Percentiles rank a stretch among this genome's conserved stretches.
phyloP scores from a whole-genome alignment of 768 basidiomycete species.

The Hypholoma sublateritium region DNA sequence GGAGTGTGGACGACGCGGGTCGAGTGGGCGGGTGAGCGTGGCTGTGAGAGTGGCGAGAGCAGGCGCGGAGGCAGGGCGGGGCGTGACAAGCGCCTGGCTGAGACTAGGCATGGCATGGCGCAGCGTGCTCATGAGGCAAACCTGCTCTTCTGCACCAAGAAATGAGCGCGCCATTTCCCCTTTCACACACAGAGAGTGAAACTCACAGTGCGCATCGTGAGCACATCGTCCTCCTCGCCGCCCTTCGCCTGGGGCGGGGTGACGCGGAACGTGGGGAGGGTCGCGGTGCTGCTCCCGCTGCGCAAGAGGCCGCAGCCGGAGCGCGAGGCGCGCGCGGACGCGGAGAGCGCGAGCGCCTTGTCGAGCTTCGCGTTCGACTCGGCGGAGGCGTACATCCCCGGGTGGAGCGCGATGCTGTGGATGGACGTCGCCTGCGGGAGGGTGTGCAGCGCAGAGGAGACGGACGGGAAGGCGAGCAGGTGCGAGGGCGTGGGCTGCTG shows the following conservation, averaged over 20 bases:
- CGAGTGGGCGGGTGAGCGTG: too few relatives aligned
- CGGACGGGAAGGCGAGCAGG: constrained; percentile 72
- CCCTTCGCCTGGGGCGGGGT: not conserved
- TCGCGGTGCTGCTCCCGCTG: too few relatives aligned
- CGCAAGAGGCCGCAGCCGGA: too few relatives aligned
- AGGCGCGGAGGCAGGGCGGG: not conserved
- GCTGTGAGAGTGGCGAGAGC: too few relatives aligned
- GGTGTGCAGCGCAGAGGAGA: constrained; percentile 65
- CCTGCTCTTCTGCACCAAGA: too few relatives aligned
- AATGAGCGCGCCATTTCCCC: too few relatives aligned
- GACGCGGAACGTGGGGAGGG: not conserved
- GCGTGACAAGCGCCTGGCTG: not conserved
- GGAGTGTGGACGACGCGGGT: too few relatives aligned
- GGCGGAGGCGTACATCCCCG: constrained; percentile 55
- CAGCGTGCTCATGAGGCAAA: not conserved
- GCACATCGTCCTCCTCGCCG: not conserved
- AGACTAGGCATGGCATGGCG: not conserved
- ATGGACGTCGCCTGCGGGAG: constrained; percentile 75
- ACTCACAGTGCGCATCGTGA: not conserved
- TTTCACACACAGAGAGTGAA: too few relatives aligned
- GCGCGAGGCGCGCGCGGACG: constrained; percentile 45
- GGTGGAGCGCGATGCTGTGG: constrained; percentile 63
- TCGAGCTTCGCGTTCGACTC: not conserved
- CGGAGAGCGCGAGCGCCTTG: constrained; percentile 3
- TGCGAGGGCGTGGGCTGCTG: constrained; percentile 40